phyloP scores from a whole-genome alignment of 2,329 filamentous ascomycete genomes.

The Aquanectria penicillioides region DNA sequence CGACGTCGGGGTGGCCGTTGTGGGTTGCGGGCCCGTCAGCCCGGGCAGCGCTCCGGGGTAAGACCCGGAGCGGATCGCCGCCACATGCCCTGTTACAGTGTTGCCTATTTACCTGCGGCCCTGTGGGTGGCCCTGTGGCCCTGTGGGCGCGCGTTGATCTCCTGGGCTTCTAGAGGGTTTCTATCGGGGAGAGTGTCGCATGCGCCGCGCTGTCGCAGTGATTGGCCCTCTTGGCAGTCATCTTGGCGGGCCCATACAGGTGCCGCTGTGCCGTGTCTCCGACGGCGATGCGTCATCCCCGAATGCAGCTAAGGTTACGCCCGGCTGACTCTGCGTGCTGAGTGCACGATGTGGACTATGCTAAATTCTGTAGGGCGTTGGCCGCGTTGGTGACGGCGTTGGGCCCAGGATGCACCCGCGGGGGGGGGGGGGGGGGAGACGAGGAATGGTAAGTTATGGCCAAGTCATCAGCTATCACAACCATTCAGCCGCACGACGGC shows the following conservation, averaged over 20 bases:
- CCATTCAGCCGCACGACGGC: conserved; percentile 20
- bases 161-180: conserved; percentile 21
- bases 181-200: conserved; percentile 1
- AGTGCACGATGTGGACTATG: conserved; percentile 2
- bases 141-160: conserved; percentile 7
- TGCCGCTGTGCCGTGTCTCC: conserved; percentile 19
- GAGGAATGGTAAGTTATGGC: not conserved
- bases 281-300: conserved; percentile 21
- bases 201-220: conserved; percentile 7
- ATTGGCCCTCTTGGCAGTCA: conserved; percentile 18
- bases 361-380: not conserved
- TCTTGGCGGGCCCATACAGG: not conserved
- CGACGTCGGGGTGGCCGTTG: conserved; percentile 28
- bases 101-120: too few species aligned
- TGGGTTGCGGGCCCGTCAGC: conserved; percentile 25
- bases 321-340: conserved; percentile 22
- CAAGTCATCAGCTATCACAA: conserved; percentile 5
- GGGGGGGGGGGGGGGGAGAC: not conserved
- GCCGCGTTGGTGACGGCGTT: conserved; percentile 1
- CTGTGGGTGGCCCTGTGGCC: too few species aligned
- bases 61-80: conserved; percentile 34
- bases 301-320: conserved; percentile 15
- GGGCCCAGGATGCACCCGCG: not conserved
- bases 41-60: conserved; percentile 17
- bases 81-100: conserved; percentile 24